These are phyloP conservation scores for Pugionium dolabratum DNA, from an alignment of 345 rosid genomes.

Conservation along the genomic window DNA sequence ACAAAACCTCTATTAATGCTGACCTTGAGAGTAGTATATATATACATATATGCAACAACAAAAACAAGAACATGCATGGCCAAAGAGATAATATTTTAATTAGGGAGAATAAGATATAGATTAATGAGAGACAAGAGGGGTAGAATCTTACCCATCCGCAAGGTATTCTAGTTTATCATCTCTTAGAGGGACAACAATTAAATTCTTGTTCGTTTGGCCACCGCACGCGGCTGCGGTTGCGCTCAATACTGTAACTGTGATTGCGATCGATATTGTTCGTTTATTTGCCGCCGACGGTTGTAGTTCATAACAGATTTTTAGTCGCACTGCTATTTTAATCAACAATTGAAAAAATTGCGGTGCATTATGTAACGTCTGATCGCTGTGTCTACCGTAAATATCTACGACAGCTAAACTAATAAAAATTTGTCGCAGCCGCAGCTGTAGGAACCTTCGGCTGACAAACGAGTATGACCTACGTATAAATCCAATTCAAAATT, in stretches of 20 bases:
- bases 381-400: no score
- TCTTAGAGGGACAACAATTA: constrained; percentile 89
- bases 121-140: constrained; percentile 9
- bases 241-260: no score
- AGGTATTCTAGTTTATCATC: constrained; percentile 85
- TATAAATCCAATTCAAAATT: constrained; percentile 45
- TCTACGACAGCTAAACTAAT: no score
- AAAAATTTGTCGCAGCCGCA: no score
- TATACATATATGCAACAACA: background rate
- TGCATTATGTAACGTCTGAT: no score
- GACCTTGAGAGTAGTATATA: background rate
- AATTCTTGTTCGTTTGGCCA: background rate
- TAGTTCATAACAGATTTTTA: no score
- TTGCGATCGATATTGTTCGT: no score
- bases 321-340: no score
- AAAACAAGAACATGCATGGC: background rate
- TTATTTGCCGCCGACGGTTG: no score
- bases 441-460: no score
- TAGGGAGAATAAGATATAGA: background rate
- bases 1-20: constrained; percentile 8
- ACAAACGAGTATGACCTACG: background rate
- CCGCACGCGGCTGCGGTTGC: no score
- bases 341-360: no score
- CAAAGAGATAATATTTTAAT: background rate
- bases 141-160: constrained; percentile 68